A percentile compares a stretch with the other conserved stretches of the same genome.
Conservation (phyloP, 495 filamentous ascomycete genomes). For the Halenospora varia region DNA sequence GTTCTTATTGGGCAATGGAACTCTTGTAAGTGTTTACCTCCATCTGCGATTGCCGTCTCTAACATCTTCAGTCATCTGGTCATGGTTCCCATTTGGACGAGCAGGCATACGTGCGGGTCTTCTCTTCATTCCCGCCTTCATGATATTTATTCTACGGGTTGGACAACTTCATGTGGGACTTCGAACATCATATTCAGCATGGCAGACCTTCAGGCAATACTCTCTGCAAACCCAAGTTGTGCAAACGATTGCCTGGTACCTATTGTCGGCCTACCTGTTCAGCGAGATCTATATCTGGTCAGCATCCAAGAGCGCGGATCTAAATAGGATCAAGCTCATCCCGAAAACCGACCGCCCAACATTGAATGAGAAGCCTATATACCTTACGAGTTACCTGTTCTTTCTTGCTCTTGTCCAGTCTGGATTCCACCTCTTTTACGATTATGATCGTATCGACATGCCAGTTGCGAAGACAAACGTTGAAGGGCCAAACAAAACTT, state of each 20-base stretch:
- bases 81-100: slow-evolving; percentile 77
- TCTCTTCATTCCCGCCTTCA: slow-evolving; percentile 69
- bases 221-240: slow-evolving; percentile 53
- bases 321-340: slow-evolving; percentile 64
- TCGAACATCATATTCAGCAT: slow-evolving; percentile 64
- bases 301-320: slow-evolving; percentile 52
- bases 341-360: slow-evolving; percentile 62
- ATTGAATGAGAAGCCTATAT: slow-evolving; percentile 87
- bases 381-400: slow-evolving; percentile 67
- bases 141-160: slow-evolving; percentile 72
- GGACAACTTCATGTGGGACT: slow-evolving; percentile 74
- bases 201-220: slow-evolving; percentile 54
- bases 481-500: slow-evolving; percentile 15
- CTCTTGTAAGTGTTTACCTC: slow-evolving; percentile 44
- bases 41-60: slow-evolving; percentile 6
- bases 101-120: slow-evolving; percentile 72
- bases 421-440: slow-evolving; percentile 61
- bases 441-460: slow-evolving; percentile 60
- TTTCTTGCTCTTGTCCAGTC: slow-evolving; percentile 67
- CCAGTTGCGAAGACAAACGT: slow-evolving; percentile 18
- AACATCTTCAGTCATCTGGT: slow-evolving; percentile 63
- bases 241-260: slow-evolving; percentile 67
- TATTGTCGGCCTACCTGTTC: slow-evolving; percentile 77
- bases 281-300: slow-evolving; percentile 81
- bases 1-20: slow-evolving; percentile 66